phyloP scores from a whole-genome alignment of 1,284 basidiomycete species.

The Puccinia brachypodii region DNA sequence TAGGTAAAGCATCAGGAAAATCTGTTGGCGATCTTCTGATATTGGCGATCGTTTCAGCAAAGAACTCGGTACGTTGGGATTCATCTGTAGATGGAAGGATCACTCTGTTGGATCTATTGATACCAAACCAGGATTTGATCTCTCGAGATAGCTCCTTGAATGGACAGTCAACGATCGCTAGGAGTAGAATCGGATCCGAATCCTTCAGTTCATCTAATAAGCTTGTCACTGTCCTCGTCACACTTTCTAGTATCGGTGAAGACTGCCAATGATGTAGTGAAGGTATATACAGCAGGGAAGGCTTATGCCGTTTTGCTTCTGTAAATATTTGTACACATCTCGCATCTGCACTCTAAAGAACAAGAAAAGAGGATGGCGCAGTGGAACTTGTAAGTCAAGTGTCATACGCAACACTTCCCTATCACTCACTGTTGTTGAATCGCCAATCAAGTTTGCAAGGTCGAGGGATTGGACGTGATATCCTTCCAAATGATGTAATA shows the following conservation, averaged over 20 bases:
- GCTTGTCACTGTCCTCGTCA: slow-evolving; percentile 79
- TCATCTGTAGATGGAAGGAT: slow-evolving; percentile 68
- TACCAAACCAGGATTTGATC: slow-evolving; percentile 88
- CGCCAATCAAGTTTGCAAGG: slow-evolving; percentile 80
- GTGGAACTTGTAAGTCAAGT: neutral
- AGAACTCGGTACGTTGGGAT: slow-evolving; percentile 61
- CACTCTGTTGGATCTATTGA: slow-evolving; percentile 72
- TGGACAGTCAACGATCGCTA: slow-evolving; percentile 80
- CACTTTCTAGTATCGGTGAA: slow-evolving; percentile 75
- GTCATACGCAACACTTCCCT: neutral
- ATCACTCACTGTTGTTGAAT: slow-evolving; percentile 75
- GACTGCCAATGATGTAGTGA: slow-evolving; percentile 79
- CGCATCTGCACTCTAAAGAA: slow-evolving; percentile 81
- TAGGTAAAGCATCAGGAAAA: slow-evolving; percentile 85
- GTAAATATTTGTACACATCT: slow-evolving; percentile 94
- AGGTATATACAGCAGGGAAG: slow-evolving; percentile 92
- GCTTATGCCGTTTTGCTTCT: slow-evolving; percentile 95
- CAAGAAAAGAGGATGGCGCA: slow-evolving; percentile 19
- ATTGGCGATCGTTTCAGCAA: slow-evolving; percentile 54
- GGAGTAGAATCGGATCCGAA: slow-evolving; percentile 84
- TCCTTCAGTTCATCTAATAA: slow-evolving; percentile 87
- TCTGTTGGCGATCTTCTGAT: slow-evolving; percentile 69
- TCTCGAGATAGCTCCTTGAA: slow-evolving; percentile 74
- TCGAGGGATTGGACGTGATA: slow-evolving; percentile 93
- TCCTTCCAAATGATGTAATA: slow-evolving; percentile 90